phyloP scores from a whole-genome alignment of 371 early-diverging fungal genomes.

The Smittium mucronatum region DNA sequence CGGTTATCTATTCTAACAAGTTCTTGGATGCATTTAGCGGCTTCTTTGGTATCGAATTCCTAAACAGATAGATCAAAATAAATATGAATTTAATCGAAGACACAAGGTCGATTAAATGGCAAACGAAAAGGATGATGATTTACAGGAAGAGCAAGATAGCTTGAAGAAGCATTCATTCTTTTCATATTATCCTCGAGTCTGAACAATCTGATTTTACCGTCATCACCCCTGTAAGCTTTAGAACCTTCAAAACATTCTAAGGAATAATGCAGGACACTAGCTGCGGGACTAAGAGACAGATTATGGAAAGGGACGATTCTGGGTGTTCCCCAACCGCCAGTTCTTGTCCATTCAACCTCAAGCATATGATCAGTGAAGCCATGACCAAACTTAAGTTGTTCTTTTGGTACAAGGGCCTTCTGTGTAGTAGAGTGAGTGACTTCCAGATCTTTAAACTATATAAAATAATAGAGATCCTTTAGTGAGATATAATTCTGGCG shows the following conservation, averaged over 20 bases:
- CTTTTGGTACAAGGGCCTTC: slow-evolving; percentile 54
- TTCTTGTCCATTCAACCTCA: slow-evolving; percentile 57
- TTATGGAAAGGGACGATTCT: slow-evolving; percentile 67
- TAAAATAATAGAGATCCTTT: not conserved
- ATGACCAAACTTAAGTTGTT: slow-evolving; percentile 76
- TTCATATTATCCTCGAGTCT: slow-evolving; percentile 87
- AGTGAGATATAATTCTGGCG: not conserved
- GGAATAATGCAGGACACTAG: slow-evolving; percentile 82
- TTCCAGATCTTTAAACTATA: slow-evolving; percentile 15
- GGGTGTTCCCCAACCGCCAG: slow-evolving; percentile 64
- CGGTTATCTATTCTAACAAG: slow-evolving; percentile 66
- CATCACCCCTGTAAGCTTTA: slow-evolving; percentile 77
- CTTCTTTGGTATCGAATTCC: slow-evolving; percentile 63
- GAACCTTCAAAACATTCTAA: slow-evolving; percentile 76
- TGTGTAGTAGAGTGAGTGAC: slow-evolving; percentile 19
- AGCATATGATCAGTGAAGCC: slow-evolving; percentile 94
- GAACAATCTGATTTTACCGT: slow-evolving; percentile 71
- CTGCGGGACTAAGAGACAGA: slow-evolving; percentile 66
- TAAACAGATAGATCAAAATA: slow-evolving; percentile 21
- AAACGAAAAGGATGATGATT: slow-evolving; percentile 24
- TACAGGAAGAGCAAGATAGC: slow-evolving; percentile 66
- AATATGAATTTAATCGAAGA: not conserved
- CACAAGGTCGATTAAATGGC: not conserved
- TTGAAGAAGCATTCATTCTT: slow-evolving; percentile 56
- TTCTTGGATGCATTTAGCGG: slow-evolving; percentile 72